A percentile compares a stretch with the other conserved stretches of the same genome.
Evolutionary conservation across 2,329 filamentous ascomycete species (phyloP).

Genomic region (Stagonosporopsis rhizophila): DNA sequence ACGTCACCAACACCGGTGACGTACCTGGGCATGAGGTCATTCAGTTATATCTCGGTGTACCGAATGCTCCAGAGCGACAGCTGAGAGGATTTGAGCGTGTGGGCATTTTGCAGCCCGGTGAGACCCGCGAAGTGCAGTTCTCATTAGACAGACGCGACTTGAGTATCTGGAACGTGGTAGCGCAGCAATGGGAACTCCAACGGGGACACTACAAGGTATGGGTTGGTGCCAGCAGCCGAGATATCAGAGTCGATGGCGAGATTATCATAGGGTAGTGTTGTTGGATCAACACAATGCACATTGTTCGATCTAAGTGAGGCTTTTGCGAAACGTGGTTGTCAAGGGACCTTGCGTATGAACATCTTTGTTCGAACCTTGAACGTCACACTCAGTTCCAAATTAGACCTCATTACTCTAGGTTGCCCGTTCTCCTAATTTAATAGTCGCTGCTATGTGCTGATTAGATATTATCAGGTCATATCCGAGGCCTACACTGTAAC

Average conservation of each 20-base stretch:
- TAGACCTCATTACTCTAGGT: too few species aligned
- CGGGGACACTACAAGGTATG: conserved; percentile 37
- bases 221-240: conserved; percentile 48
- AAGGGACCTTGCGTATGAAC: neutral
- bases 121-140: conserved; percentile 68
- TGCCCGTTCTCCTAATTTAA: too few species aligned
- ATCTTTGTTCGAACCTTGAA: too few species aligned
- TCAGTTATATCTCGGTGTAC: conserved; percentile 71
- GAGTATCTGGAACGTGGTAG: conserved; percentile 79
- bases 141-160: conserved; percentile 78
- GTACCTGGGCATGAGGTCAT: conserved; percentile 72
- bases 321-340: too few species aligned
- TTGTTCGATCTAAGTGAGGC: too few species aligned
- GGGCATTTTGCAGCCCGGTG: conserved; percentile 68
- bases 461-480: too few species aligned
- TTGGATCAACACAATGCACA: too few species aligned
- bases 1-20: conserved; percentile 73
- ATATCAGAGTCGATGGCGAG: conserved; percentile 34
- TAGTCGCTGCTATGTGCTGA: too few species aligned
- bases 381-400: too few species aligned
- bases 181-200: conserved; percentile 76
- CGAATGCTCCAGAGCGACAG: conserved; percentile 67
- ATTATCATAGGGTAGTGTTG: conserved; percentile 17
- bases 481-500: too few species aligned
- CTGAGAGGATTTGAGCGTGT: conserved; percentile 83